Base-by-base conservation (phyloP, 306 rosid genomes). In the Acacia melanoxylon region DNA sequence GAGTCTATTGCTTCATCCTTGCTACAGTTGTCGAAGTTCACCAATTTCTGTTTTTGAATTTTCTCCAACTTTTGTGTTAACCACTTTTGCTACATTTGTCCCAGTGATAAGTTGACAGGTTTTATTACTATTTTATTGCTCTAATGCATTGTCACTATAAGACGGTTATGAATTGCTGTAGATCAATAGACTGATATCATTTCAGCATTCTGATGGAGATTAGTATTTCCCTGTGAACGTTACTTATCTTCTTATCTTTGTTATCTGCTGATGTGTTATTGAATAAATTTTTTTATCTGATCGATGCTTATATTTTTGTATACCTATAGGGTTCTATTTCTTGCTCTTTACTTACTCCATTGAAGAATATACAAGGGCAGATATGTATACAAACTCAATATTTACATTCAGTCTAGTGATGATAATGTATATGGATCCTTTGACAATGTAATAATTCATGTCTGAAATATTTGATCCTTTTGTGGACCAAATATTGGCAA, bases 401-500 rank as follows among this genome's bases (percentile, higher is more conserved):
- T 86, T 17, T 83, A 91, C 90, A 90, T 85, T 61, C 62, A 71
- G 78, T 82, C 42, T 85, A 67, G 86, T 68, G 46, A 72, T 54
- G 69, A 85, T 81, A 72, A 78, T 68, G 63, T 69, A 52, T 37
- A 31, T 68, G 61, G 79, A 51, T 81, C 75, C 72, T 68, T 63
- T 83, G 19, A 56, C 76, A 80, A 68, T 71, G 79, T 54, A 70
- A 89, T 72, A 68, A 74, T 80, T 81, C 41, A 74, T 74, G 49
- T 79, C 37, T 72, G 80, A 80, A 78, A 78, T 49, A 29, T 69
- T 68, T 67, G 62, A 65, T 68, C 76, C 79, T 74, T 37, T 16
- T 56, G 65, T 83, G 78, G 72, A 81, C 73, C 72, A 78, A 45
- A 59, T 83, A 66, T 78, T 58, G 81, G 85, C 76, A 27, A 76